These are phyloP conservation scores for Exophiala lecanii-corni DNA, from an alignment of 2,329 filamentous ascomycete genomes.

Conservation along the genomic window DNA sequence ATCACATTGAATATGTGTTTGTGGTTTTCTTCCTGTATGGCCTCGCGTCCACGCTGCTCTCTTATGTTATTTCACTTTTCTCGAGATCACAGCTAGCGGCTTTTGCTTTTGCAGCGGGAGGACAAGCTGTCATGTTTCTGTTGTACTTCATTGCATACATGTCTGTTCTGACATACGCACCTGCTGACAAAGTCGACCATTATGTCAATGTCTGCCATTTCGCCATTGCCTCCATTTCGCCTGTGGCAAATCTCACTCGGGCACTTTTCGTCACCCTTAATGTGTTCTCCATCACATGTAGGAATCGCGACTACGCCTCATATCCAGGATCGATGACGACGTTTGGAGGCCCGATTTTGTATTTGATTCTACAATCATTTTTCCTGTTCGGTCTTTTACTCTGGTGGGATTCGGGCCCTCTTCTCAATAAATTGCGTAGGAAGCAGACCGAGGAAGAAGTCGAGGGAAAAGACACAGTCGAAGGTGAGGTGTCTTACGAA, in stretches of 20 bases:
- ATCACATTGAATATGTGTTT: slow-evolving; percentile 75
- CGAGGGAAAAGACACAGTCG: slow-evolving; percentile 33
- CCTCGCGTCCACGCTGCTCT: slow-evolving; percentile 67
- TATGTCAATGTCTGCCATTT: slow-evolving; percentile 69
- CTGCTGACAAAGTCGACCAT: slow-evolving; percentile 63
- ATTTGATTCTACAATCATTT: slow-evolving; percentile 69
- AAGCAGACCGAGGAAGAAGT: slow-evolving; percentile 42
- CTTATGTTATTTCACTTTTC: slow-evolving; percentile 78
- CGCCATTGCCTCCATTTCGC: slow-evolving; percentile 67
- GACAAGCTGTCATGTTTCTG: slow-evolving; percentile 68
- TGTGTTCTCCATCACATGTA: slow-evolving; percentile 74
- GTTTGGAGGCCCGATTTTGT: slow-evolving; percentile 81
- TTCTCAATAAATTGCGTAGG: slow-evolving; percentile 50
- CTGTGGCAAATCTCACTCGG: slow-evolving; percentile 69
- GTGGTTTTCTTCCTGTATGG: slow-evolving; percentile 77
- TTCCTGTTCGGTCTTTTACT: slow-evolving; percentile 68
- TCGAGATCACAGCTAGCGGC: slow-evolving; percentile 73
- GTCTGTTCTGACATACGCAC: slow-evolving; percentile 68
- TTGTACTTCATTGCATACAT: slow-evolving; percentile 69
- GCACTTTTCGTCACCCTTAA: slow-evolving; percentile 75
- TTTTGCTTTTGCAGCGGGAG: slow-evolving; percentile 76
- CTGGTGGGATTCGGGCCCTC: slow-evolving; percentile 73
- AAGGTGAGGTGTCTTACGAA: slow-evolving; percentile 63
- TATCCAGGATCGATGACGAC: slow-evolving; percentile 67
- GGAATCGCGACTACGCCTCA: slow-evolving; percentile 55